Conservation (phyloP, 202 grass and related monocot species). For the Cymbopogon flexuosus region DNA sequence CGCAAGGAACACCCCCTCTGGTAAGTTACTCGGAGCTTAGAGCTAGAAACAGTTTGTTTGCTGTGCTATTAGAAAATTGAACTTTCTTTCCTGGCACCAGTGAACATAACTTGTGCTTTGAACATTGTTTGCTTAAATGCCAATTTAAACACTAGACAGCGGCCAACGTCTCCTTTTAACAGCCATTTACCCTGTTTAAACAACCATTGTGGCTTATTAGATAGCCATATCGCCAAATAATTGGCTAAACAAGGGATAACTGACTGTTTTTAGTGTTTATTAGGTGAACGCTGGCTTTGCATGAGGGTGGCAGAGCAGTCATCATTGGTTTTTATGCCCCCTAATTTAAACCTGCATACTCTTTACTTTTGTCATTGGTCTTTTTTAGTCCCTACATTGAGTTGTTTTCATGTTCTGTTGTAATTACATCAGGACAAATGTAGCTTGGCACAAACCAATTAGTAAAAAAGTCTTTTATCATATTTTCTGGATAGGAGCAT, state of each 20-base stretch:
- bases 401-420: not conserved
- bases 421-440: not conserved
- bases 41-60: constrained; percentile 11
- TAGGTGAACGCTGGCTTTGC: not conserved
- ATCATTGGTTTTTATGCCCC: not conserved
- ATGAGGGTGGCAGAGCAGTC: not conserved
- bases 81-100: constrained; percentile 16
- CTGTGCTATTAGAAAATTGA: constrained; percentile 17
- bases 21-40: constrained; percentile 44
- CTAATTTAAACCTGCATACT: not conserved
- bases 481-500: constrained; percentile 23
- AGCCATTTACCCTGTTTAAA: not conserved
- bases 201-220: not conserved
- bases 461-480: not conserved
- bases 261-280: not conserved
- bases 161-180: not conserved
- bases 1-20: constrained; percentile 89
- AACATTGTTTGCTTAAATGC: not conserved
- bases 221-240: not conserved
- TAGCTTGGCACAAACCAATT: not conserved
- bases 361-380: not conserved
- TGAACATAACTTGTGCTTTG: not conserved
- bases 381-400: constrained; percentile 12
- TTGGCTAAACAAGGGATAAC: not conserved
- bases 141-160: not conserved